Evolutionary conservation across 2,329 filamentous ascomycete genomes (phyloP).

Genomic region (Domatiomyces catenatus): DNA sequence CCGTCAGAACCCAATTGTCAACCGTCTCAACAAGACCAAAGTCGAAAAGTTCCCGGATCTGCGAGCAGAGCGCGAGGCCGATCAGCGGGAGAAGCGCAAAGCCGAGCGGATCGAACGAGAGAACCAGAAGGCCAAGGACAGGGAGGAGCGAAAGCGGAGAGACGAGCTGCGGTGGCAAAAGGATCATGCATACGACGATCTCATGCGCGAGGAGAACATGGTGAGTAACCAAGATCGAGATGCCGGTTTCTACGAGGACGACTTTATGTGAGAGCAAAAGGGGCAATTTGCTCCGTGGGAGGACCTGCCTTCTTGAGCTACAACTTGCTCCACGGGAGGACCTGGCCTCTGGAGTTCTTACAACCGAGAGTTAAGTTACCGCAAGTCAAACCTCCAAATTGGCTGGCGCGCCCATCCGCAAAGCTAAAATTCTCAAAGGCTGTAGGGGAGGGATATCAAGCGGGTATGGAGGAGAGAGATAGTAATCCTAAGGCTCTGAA

Average conservation of each 20-base stretch:
- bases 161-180: slow-evolving; percentile 86
- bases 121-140: slow-evolving; percentile 26
- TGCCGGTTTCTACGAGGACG: slow-evolving; percentile 61
- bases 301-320: no score
- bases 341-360: background rate
- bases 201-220: slow-evolving; percentile 73
- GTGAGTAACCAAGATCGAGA: slow-evolving; percentile 75
- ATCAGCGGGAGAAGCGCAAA: slow-evolving; percentile 54
- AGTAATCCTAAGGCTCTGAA: no score
- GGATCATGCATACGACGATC: slow-evolving; percentile 92
- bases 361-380: no score
- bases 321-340: background rate
- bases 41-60: slow-evolving; percentile 78
- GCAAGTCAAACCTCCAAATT: no score
- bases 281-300: background rate
- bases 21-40: slow-evolving; percentile 95
- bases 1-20: slow-evolving; percentile 81
- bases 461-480: no score
- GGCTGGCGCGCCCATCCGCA: no score
- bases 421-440: no score
- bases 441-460: no score
- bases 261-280: slow-evolving; percentile 61
- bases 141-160: slow-evolving; percentile 49
- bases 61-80: slow-evolving; percentile 63
- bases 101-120: slow-evolving; percentile 39